These are phyloP conservation scores for Salix koriyanagi DNA, from an alignment of 345 rosid genomes.

Conservation along the genomic window DNA sequence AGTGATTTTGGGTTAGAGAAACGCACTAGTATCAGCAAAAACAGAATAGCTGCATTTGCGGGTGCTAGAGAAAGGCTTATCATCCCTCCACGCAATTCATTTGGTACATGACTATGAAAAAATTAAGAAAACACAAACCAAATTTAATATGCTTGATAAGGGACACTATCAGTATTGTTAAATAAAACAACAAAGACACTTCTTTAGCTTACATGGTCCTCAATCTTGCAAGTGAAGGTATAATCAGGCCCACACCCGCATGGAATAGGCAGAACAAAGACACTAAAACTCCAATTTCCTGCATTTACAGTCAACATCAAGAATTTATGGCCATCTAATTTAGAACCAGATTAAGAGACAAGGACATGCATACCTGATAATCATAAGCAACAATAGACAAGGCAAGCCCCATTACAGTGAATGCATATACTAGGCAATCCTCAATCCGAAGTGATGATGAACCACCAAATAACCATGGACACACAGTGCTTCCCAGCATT, in stretches of 20 bases:
- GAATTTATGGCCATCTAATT: background rate
- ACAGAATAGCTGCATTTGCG: conserved; percentile 65
- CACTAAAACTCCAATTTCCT: conserved; percentile 81
- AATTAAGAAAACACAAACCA: conserved; percentile 12
- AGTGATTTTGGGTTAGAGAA: conserved; percentile 1
- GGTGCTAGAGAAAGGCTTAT: conserved; percentile 79
- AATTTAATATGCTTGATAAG: conserved; percentile 9
- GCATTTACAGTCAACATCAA: conserved; percentile 25
- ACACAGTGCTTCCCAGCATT: conserved; percentile 87
- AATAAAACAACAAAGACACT: background rate
- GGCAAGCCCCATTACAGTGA: conserved; percentile 51
- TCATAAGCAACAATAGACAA: conserved; percentile 80
- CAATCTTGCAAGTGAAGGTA: conserved; percentile 85
- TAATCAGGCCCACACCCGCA: conserved; percentile 59
- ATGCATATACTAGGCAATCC: conserved; percentile 68
- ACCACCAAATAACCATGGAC: conserved; percentile 77
- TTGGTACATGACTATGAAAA: conserved; percentile 71
- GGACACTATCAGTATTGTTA: background rate
- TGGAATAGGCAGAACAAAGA: conserved; percentile 70
- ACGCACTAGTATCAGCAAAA: conserved; percentile 56
- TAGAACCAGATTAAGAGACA: background rate
- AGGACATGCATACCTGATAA: conserved; percentile 63
- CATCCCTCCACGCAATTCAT: conserved; percentile 95
- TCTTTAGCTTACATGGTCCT: conserved; percentile 62
- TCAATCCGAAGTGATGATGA: conserved; percentile 62